A percentile compares a stretch with the other conserved stretches of the same genome.
Conservation (phyloP, 2,329 filamentous ascomycete genomes). For the Periconia macrospinosa region DNA sequence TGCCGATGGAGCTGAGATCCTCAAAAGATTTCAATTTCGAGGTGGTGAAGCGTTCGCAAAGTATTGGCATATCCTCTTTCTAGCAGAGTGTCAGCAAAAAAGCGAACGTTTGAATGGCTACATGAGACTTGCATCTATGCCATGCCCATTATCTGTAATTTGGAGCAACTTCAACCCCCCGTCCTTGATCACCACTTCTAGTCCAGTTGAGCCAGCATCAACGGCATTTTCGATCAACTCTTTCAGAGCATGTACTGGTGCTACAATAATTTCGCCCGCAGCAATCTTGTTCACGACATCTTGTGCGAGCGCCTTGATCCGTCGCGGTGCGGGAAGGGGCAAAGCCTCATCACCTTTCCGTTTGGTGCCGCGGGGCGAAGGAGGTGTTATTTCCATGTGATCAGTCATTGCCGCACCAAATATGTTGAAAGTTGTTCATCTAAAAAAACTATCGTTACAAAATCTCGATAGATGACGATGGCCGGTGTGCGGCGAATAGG, state of each 20-base stretch:
- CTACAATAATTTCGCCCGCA: conserved; percentile 96
- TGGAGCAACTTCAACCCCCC: conserved; percentile 93
- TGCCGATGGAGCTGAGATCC: conserved; percentile 84
- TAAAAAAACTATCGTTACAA: too few relatives aligned
- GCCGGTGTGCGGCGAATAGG: conserved; percentile 5
- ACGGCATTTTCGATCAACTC: conserved; percentile 97
- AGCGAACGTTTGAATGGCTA: background rate
- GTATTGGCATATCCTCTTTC: conserved; percentile 87
- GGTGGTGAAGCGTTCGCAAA: conserved; percentile 95
- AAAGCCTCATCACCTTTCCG: conserved; percentile 39
- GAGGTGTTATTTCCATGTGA: conserved; percentile 29
- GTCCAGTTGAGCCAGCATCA: conserved; percentile 88
- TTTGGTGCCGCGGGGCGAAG: conserved; percentile 39
- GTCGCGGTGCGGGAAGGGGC: conserved; percentile 41
- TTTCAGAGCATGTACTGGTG: conserved; percentile 92
- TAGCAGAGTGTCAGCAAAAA: conserved; percentile 41
- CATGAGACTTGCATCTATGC: conserved; percentile 73
- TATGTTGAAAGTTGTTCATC: too few relatives aligned
- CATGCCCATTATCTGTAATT: conserved; percentile 95
- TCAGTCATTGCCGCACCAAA: conserved; percentile 23
- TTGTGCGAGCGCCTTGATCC: conserved; percentile 77
- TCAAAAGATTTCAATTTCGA: conserved; percentile 95
- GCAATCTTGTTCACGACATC: conserved; percentile 99
- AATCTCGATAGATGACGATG: background rate
- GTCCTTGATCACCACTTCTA: conserved; percentile 92